phyloP scores from a whole-genome alignment of 75 land plant species.

The Selaginella tamariscina region DNA sequence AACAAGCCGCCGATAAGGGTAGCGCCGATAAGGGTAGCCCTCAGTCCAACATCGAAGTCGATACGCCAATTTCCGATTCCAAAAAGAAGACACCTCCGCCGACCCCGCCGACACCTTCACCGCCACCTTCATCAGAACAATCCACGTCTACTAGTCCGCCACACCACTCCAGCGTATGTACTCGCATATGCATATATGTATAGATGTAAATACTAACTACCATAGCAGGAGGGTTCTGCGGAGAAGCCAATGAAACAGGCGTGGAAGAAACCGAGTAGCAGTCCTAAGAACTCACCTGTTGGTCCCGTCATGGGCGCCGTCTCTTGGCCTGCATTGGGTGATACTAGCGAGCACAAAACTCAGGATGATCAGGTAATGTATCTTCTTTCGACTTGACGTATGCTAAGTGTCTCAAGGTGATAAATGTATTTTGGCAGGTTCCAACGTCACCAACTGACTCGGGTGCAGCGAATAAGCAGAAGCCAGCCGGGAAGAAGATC shows the following conservation, averaged over 20 bases:
- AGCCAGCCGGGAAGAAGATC: not conserved
- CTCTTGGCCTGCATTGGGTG: slow-evolving; percentile 31
- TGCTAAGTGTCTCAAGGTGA: not conserved
- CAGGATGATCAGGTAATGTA: not conserved
- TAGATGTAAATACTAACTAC: too few species aligned
- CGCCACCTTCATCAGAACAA: not conserved
- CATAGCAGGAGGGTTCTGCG: too few species aligned
- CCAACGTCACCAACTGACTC: not conserved
- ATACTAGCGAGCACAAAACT: slow-evolving; percentile 13
- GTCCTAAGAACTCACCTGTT: slow-evolving; percentile 15
- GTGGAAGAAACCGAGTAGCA: slow-evolving; percentile 24
- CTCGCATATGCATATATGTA: too few species aligned
- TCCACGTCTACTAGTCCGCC: too few species aligned
- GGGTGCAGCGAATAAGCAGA: not conserved
- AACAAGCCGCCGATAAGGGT: not conserved
- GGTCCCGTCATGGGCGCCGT: slow-evolving; percentile 36
- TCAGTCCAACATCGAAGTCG: not conserved
- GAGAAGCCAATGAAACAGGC: slow-evolving; percentile 26
- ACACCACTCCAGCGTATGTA: not conserved
- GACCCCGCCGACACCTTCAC: not conserved
- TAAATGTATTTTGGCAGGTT: not conserved
- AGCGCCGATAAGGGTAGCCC: not conserved
- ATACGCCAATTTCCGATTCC: too few species aligned
- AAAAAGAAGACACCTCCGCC: not conserved
- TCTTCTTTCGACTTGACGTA: too few species aligned